Evolutionary conservation across 2,329 filamentous ascomycete genomes (phyloP), one percentile per base, ranked within the genome.

Genomic region (Nemania diffusa): DNA sequence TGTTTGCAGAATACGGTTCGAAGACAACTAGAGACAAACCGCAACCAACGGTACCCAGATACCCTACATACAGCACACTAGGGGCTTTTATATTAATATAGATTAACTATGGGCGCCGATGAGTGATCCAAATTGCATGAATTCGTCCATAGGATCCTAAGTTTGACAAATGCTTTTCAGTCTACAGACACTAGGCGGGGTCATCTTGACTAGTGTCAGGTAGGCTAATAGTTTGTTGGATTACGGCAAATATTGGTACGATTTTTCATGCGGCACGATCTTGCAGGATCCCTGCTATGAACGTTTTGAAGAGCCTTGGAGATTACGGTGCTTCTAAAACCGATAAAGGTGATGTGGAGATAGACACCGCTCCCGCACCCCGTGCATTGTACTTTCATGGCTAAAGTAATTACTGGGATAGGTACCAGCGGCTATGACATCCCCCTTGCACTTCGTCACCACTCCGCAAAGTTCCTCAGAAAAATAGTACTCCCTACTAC

Each of bases 381-480:
- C 40, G 32, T 61, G 50, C 24, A 60, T 56, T 22, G 58, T 29
- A n/a, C 37, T 26, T 57, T 46, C n/a, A 13, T 40, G 9, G 27
- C 53, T 37, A 58, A 55, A 48, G 20, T 53, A 62, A 52, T 20
- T 50, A n/a, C 32, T 37, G 22, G 57, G 51, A 56, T 51, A 34
- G 27, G 46, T 61, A 22, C 64, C 52, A 46, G 52, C 44, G 44
- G 37, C 52, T 57, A 46, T 40, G 8, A 8, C 34, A 42, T 48
- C 15, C 34, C 29, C 34, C 26, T 6, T 55, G 58, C 22, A 42
- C 50, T 32, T 26, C 37, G 58, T 61, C 32, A 46, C 32, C 44
- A 61, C 58, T 61, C 57, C 58, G 48, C 32, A 61, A 44, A 32
- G 26, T 32, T 37, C 51, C 42, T 65, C 50, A n/a, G 57, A 60